phyloP scores from a whole-genome alignment of 2,329 filamentous ascomycete genomes.

The Ceratocystis colombiana region DNA sequence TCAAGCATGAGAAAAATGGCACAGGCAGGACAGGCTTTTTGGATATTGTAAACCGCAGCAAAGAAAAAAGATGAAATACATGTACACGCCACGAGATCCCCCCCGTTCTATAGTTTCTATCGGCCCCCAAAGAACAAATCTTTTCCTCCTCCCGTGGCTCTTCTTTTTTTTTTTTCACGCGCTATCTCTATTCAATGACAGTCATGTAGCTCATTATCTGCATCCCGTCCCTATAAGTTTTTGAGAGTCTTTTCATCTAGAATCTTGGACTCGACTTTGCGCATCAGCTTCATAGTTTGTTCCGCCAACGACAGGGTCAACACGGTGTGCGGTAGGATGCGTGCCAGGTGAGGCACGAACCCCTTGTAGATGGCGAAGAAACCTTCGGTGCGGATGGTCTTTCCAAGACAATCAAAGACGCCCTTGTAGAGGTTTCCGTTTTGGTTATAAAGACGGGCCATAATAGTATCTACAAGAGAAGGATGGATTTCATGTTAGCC shows the following conservation, averaged over 20 bases:
- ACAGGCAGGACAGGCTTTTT: too few relatives aligned
- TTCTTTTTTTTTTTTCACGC: too few relatives aligned
- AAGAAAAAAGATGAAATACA: too few relatives aligned
- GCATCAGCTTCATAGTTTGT: slow-evolving; percentile 90
- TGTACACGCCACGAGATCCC: too few relatives aligned
- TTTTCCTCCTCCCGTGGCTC: too few relatives aligned
- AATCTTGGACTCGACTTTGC: slow-evolving; percentile 58
- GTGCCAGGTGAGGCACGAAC: slow-evolving; percentile 84
- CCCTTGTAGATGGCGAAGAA: slow-evolving; percentile 94
- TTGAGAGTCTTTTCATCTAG: slow-evolving; percentile 37
- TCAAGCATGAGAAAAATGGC: too few relatives aligned
- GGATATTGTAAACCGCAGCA: too few relatives aligned
- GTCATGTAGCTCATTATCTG: too few relatives aligned
- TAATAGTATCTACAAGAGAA: slow-evolving; percentile 63
- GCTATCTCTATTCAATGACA: too few relatives aligned
- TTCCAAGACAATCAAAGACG: slow-evolving; percentile 81
- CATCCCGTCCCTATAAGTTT: slow-evolving; percentile 27
- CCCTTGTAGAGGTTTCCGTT: slow-evolving; percentile 93
- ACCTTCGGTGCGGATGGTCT: slow-evolving; percentile 86
- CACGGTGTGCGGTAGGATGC: slow-evolving; percentile 92
- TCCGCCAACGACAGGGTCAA: slow-evolving; percentile 87
- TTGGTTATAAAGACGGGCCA: slow-evolving; percentile 98
- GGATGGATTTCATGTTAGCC: slow-evolving; percentile 5
- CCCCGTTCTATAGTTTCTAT: too few relatives aligned
- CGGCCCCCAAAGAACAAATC: too few relatives aligned